Conservation (phyloP, 1,284 basidiomycete genomes). For the Fomitopsis pinicola region DNA sequence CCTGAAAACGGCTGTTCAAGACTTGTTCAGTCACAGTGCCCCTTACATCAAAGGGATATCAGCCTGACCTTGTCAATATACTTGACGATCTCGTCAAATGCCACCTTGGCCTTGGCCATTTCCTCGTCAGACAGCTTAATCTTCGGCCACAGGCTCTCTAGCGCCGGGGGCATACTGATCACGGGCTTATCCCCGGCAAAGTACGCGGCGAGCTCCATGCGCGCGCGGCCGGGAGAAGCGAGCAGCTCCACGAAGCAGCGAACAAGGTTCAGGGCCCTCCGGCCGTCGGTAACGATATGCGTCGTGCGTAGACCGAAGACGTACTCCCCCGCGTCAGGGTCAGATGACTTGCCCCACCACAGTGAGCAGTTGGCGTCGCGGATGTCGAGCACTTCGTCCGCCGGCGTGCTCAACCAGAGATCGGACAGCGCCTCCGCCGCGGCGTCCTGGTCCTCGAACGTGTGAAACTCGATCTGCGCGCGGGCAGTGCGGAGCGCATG, state of each 20-base stretch:
- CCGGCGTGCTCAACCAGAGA: neutral
- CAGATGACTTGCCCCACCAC: neutral
- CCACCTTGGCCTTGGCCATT: neutral
- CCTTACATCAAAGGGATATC: neutral
- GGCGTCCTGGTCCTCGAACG: neutral
- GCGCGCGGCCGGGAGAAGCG: neutral
- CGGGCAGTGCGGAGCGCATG: neutral
- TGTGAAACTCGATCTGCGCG: neutral
- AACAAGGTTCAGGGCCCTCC: neutral
- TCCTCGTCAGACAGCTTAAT: neutral
- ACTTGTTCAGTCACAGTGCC: no score
- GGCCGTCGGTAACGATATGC: neutral
- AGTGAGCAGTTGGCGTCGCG: neutral
- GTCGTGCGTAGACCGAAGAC: neutral
- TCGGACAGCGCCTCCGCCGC: neutral
- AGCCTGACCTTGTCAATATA: neutral
- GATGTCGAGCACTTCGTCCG: neutral
- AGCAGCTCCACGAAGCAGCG: constrained; percentile 2
- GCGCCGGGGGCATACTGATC: neutral
- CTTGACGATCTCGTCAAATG: neutral
- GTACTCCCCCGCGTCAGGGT: neutral
- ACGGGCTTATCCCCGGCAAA: neutral
- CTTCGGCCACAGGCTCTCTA: neutral
- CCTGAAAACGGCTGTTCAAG: neutral
- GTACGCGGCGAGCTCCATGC: neutral